Conservation (phyloP, 306 rosid species). For the Glycine latifolia region DNA sequence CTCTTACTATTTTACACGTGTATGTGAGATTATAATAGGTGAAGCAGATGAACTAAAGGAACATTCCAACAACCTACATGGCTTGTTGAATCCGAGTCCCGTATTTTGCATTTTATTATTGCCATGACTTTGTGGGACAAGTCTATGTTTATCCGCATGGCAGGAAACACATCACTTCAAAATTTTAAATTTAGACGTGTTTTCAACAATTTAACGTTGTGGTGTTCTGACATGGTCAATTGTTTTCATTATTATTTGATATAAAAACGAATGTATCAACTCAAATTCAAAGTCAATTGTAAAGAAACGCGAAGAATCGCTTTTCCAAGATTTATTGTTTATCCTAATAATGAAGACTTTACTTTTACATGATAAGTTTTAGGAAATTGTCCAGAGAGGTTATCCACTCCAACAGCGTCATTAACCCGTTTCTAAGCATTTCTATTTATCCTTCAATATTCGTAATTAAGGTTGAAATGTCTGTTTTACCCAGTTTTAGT, state of each 20-base stretch:
- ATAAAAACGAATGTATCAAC: neutral
- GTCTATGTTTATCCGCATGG: slow-evolving; percentile 53
- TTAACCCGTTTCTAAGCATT: neutral
- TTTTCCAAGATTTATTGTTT: neutral
- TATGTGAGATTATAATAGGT: no score
- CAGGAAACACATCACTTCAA: neutral
- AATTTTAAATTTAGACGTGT: slow-evolving; percentile 27
- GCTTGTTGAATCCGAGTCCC: slow-evolving; percentile 15
- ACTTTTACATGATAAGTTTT: neutral
- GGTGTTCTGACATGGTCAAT: slow-evolving; percentile 23
- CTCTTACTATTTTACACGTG: no score
- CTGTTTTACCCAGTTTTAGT: neutral
- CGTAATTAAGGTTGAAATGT: neutral
- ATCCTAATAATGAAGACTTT: neutral
- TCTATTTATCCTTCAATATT: neutral
- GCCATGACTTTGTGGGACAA: slow-evolving; percentile 37
- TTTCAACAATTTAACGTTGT: neutral
- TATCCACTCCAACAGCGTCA: slow-evolving; percentile 29
- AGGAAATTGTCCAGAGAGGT: neutral
- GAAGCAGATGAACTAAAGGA: slow-evolving; percentile 3
- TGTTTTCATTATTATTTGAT: neutral
- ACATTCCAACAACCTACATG: slow-evolving; percentile 14
- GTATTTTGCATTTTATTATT: neutral
- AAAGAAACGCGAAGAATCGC: neutral
- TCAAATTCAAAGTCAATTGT: slow-evolving; percentile 20